Percentiles rank a stretch among this genome's conserved stretches.
Conservation (phyloP, 2,329 filamentous ascomycete genomes). For the Colletotrichum brevisporum region DNA sequence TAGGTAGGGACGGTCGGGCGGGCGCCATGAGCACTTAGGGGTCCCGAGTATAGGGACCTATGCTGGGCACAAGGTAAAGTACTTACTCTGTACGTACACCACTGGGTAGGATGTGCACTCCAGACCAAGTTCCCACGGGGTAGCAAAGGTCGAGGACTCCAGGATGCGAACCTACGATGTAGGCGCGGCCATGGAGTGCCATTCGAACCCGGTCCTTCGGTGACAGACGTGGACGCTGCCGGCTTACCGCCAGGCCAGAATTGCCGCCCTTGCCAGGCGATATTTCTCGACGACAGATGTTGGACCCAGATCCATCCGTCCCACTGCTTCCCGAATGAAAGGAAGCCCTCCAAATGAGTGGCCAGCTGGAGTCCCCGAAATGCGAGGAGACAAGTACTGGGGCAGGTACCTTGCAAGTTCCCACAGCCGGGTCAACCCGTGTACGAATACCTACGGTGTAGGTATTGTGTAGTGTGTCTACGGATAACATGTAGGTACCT, state of each 20-base stretch:
- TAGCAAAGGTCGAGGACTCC: background rate
- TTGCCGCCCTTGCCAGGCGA: conserved; percentile 28
- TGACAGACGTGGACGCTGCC: too few species aligned
- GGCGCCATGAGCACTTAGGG: conserved; percentile 11
- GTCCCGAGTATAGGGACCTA: conserved; percentile 20
- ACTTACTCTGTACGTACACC: too few species aligned
- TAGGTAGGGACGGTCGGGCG: conserved; percentile 12
- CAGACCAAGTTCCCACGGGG: background rate
- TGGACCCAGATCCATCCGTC: conserved; percentile 20
- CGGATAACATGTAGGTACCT: too few species aligned
- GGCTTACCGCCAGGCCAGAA: conserved; percentile 13
- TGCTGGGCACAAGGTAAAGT: conserved; percentile 14
- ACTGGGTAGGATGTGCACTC: background rate
- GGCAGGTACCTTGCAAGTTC: conserved; percentile 18
- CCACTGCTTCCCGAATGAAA: conserved; percentile 8
- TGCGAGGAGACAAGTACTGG: conserved; percentile 33
- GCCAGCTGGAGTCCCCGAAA: conserved; percentile 28
- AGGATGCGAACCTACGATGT: background rate
- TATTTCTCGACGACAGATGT: conserved; percentile 6
- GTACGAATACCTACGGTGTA: too few species aligned
- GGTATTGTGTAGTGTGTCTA: too few species aligned
- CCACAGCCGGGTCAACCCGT: background rate
- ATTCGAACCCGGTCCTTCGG: too few species aligned
- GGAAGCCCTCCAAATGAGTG: background rate
- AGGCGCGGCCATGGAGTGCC: background rate